phyloP scores from a whole-genome alignment of 2,329 filamentous ascomycete genomes.

The Lizonia empirigonia region DNA sequence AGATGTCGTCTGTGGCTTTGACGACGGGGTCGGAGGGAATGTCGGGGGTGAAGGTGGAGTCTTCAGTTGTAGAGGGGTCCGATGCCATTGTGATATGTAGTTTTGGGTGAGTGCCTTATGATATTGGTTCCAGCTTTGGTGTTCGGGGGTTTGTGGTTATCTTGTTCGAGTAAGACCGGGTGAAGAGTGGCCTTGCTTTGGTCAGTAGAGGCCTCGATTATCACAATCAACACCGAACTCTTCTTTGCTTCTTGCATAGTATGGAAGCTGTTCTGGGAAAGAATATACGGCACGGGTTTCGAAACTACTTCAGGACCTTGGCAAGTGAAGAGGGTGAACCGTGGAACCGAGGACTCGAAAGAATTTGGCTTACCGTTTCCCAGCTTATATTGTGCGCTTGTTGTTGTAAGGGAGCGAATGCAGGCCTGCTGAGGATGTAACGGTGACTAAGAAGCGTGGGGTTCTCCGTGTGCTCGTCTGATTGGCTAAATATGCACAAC shows the following conservation, averaged over 20 bases:
- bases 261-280: not conserved
- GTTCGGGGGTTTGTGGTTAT: not conserved
- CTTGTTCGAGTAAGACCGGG: not conserved
- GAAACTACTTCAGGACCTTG: not conserved
- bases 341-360: not conserved
- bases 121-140: not conserved
- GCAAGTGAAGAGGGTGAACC: not conserved
- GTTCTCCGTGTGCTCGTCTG: not conserved
- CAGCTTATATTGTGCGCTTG: not conserved
- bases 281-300: not conserved
- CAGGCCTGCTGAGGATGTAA: slow-evolving; percentile 7
- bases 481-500: slow-evolving; percentile 6
- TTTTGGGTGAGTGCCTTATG: not conserved
- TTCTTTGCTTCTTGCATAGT: not conserved
- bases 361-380: not conserved
- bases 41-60: slow-evolving; percentile 31
- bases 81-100: not conserved
- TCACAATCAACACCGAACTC: not conserved
- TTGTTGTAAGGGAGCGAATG: not conserved
- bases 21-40: slow-evolving; percentile 37
- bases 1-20: slow-evolving; percentile 53
- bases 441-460: slow-evolving; percentile 17
- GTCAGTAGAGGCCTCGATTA: not conserved
- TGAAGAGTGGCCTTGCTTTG: not conserved
- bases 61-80: slow-evolving; percentile 30